Conservation (phyloP, 139 green algal genomes). For the Chlamydomonas schloesseri region DNA sequence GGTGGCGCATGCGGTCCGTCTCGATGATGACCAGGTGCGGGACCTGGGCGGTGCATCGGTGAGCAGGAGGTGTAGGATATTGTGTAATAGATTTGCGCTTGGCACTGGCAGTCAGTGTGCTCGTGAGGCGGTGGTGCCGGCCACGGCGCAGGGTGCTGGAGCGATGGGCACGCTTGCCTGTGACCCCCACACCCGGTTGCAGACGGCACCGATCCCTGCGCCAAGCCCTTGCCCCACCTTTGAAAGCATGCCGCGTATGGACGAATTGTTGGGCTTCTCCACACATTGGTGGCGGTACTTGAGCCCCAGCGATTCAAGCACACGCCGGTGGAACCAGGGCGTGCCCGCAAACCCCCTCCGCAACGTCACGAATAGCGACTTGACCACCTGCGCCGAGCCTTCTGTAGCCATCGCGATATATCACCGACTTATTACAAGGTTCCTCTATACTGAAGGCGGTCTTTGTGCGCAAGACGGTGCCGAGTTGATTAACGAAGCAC, state of each 20-base stretch:
- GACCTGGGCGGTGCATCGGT: constrained; percentile 48
- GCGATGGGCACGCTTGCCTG: too few species aligned
- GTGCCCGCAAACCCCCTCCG: constrained; percentile 58
- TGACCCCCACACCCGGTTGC: too few species aligned
- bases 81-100: too few species aligned
- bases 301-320: constrained; percentile 57
- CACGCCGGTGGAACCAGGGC: constrained; percentile 60
- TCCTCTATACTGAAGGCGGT: too few species aligned
- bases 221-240: too few species aligned
- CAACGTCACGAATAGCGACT: constrained; percentile 68
- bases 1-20: constrained; percentile 59
- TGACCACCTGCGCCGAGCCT: constrained; percentile 32
- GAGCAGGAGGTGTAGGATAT: too few species aligned
- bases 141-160: too few species aligned
- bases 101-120: too few species aligned
- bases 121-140: too few species aligned
- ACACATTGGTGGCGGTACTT: constrained; percentile 53
- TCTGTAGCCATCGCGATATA: neutral
- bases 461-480: too few species aligned
- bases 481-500: too few species aligned
- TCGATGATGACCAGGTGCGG: constrained; percentile 59
- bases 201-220: too few species aligned
- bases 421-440: neutral
- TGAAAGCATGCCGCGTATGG: constrained; percentile 60
- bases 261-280: constrained; percentile 68